Base-by-base conservation (phyloP, 805 yeast genomes). In the Yamadazyma laniorum region DNA sequence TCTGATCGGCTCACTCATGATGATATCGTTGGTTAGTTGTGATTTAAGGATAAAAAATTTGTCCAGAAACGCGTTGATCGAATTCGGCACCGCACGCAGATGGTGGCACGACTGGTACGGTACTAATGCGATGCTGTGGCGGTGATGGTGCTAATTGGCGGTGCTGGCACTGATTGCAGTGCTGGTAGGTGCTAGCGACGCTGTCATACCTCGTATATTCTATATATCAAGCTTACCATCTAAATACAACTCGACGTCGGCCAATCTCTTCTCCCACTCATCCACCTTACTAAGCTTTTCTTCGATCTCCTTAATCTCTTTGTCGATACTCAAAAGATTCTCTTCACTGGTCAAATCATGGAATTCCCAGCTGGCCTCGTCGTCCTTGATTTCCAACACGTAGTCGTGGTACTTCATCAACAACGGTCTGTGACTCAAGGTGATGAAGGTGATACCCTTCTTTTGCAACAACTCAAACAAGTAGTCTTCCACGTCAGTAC, bases 1-100 rank as follows among this genome's bases (percentile, higher is more conserved):
- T 70, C 82, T 85, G 64, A 89, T 89, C 28, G 96, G 96, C 65
- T 83, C 91, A 34, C 91, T 78, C 96, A 89, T 88, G 39, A 14
- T 18, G 7, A 5, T 14, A n/a, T 11, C 19, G 17, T n/a, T n/a
- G 16, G 25, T 16, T n/a, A 30, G 7, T n/a, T n/a, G 15, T 30
- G 33, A 30, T 25, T 25, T 28, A 38, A 38, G 40, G 40, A 36
- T 30, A 31, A 36, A 36, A 36, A 7, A 25, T 36, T 37, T 27
- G 25, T 32, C 17, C 25, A 19, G 8, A 6, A 15, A 30, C 34
- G 40, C 40, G 35, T 31, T 37, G 6, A 15, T 12, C 18, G 23
- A 21, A 21, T 21, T 21, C 9, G 23, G 25, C 25, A 22, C 7
- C 25, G 12, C 11, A 12, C 25, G 12, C 25, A 22, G 25, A 12